These are phyloP conservation scores for Ensete ventricosum DNA, from an alignment of 176 grass and related monocot species.

Conservation along the genomic window DNA sequence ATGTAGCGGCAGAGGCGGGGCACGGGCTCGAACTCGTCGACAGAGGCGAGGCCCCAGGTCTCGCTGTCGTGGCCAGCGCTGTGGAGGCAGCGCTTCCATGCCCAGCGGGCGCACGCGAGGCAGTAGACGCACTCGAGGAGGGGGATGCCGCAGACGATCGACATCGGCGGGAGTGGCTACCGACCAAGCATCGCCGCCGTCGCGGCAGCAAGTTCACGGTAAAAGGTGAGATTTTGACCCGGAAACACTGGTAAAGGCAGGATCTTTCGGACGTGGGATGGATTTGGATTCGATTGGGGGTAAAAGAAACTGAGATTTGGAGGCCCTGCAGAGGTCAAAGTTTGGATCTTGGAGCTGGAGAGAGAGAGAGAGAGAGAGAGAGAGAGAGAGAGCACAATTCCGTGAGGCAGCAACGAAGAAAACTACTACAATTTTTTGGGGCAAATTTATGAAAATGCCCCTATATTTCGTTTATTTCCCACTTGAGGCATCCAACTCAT, in stretches of 20 bases:
- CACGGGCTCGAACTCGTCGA: constrained; percentile 58
- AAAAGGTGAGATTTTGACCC: too few species aligned
- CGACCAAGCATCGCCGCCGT: neutral
- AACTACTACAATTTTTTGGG: too few species aligned
- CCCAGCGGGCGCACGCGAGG: constrained; percentile 90
- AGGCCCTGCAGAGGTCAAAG: neutral
- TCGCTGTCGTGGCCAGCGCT: constrained; percentile 60
- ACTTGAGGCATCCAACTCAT: too few species aligned
- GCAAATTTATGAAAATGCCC: too few species aligned
- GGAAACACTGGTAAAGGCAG: neutral
- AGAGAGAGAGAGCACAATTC: too few species aligned
- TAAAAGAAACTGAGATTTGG: neutral
- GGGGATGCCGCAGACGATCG: constrained; percentile 67
- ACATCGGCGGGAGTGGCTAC: constrained; percentile 29
- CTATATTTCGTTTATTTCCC: too few species aligned
- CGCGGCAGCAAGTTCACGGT: too few species aligned
- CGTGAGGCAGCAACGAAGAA: too few species aligned
- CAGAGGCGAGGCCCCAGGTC: constrained; percentile 55
- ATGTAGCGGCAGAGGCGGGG: constrained; percentile 80
- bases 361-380: neutral
- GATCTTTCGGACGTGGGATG: neutral
- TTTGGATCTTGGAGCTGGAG: neutral
- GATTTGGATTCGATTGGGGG: neutral
- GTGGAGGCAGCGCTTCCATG: constrained; percentile 90
- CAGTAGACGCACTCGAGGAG: constrained; percentile 95